A percentile compares a stretch with the other conserved stretches of the same genome.
Conservation (phyloP, 2,329 filamentous ascomycete species). For the Aschersonia sp. region DNA sequence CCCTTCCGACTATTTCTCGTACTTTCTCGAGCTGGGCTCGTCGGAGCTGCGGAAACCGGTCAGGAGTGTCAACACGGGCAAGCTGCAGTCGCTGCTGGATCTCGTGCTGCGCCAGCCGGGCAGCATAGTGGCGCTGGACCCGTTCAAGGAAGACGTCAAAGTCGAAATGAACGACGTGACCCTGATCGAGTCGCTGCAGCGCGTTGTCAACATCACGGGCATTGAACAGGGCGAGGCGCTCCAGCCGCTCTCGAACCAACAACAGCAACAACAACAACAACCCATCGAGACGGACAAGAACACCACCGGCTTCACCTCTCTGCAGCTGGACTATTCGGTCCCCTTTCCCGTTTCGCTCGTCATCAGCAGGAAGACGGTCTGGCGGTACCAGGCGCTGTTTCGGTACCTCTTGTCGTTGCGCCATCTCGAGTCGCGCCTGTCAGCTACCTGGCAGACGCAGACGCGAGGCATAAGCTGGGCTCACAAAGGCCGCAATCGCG, state of each 20-base stretch:
- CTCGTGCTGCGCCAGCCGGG: conserved; percentile 92
- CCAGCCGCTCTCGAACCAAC: conserved; percentile 51
- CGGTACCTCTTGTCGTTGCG: conserved; percentile 83
- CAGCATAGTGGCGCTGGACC: conserved; percentile 82
- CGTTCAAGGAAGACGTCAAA: conserved; percentile 97
- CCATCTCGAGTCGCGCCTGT: conserved; percentile 76
- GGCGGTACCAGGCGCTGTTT: conserved; percentile 90
- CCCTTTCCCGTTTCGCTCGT: conserved; percentile 93
- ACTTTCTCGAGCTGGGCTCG: conserved; percentile 83
- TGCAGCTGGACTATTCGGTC: conserved; percentile 87
- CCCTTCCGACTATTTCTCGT: conserved; percentile 93
- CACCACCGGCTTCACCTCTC: conserved; percentile 77
- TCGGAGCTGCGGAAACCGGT: conserved; percentile 85
- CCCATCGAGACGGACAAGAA: conserved; percentile 70
- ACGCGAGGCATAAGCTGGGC: conserved; percentile 71
- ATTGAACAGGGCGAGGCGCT: conserved; percentile 82
- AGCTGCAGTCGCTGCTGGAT: conserved; percentile 90
- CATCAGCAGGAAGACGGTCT: conserved; percentile 91
- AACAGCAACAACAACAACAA: too few species aligned
- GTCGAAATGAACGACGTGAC: conserved; percentile 94
- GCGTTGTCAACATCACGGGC: conserved; percentile 91
- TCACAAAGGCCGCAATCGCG: conserved; percentile 57
- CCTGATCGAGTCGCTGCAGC: conserved; percentile 84
- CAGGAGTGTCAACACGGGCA: conserved; percentile 77
- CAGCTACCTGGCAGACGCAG: conserved; percentile 81